Conservation (phyloP, 768 basidiomycete genomes). For the Russula vinacea region DNA sequence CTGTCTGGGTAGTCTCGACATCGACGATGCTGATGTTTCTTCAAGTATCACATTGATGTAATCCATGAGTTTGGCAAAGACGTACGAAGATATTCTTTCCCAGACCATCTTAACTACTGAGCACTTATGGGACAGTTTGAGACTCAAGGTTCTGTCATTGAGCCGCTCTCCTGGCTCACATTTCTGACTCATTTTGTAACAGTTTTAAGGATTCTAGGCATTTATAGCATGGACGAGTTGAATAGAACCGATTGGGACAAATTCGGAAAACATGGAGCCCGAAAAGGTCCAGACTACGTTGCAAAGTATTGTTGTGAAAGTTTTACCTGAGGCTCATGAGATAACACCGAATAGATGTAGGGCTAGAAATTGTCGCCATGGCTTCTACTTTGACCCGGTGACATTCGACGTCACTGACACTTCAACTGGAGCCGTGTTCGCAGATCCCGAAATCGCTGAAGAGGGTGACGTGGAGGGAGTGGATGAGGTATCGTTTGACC, state of each 20-base stretch:
- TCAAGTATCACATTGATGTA: slow-evolving; percentile 26
- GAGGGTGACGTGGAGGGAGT: neutral
- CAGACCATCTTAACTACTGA: neutral
- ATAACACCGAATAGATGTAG: slow-evolving; percentile 21
- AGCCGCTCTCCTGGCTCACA: neutral
- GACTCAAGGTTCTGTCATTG: slow-evolving; percentile 18
- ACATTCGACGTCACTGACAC: neutral
- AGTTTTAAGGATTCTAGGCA: slow-evolving; percentile 17
- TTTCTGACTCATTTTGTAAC: neutral
- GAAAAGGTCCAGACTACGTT: slow-evolving; percentile 2
- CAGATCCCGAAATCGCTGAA: neutral
- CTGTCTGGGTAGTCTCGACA: neutral
- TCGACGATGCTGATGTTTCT: neutral
- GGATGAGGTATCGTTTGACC: slow-evolving; percentile 16
- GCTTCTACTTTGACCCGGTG: slow-evolving; percentile 8
- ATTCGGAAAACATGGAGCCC: slow-evolving; percentile 10
- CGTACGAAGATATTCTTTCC: slow-evolving; percentile 7
- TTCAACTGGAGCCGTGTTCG: neutral
- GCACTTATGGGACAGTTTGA: slow-evolving; percentile 4
- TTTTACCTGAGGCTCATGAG: neutral
- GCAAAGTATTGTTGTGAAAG: neutral
- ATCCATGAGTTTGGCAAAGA: slow-evolving; percentile 21
- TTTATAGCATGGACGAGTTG: slow-evolving; percentile 18
- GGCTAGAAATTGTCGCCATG: neutral
- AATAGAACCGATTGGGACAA: slow-evolving; percentile 20